phyloP scores from a whole-genome alignment of 768 basidiomycete genomes.

The Tylopilus intermedius region DNA sequence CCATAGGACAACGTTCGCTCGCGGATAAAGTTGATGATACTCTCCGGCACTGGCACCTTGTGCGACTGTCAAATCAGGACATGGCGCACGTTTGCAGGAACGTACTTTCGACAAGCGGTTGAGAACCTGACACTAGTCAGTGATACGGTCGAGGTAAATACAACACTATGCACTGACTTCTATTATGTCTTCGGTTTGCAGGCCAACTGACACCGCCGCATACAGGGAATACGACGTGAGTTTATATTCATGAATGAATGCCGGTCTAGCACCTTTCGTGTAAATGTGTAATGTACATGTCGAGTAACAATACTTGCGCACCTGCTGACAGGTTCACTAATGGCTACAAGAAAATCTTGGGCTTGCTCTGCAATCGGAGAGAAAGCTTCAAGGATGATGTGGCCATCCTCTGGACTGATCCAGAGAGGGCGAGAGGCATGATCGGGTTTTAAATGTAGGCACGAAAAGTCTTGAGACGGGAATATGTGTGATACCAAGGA shows the following conservation, averaged over 20 bases:
- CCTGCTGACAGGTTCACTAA: conserved; percentile 98
- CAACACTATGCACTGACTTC: conserved; percentile 56
- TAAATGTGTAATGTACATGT: conserved; percentile 28
- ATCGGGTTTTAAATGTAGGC: conserved; percentile 83
- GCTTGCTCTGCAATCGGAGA: conserved; percentile 97
- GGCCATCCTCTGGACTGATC: conserved; percentile 89
- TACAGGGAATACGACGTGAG: conserved; percentile 97
- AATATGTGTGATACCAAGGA: conserved; percentile 77
- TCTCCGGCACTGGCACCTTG: conserved; percentile 88
- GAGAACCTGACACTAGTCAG: conserved; percentile 52
- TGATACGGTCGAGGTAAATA: conserved; percentile 27
- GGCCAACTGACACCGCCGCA: conserved; percentile 95
- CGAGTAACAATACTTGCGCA: conserved; percentile 39
- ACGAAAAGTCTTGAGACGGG: conserved; percentile 80
- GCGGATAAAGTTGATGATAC: conserved; percentile 81
- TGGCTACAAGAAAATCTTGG: conserved; percentile 96
- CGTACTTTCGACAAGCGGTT: conserved; percentile 71
- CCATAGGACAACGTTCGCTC: conserved; percentile 95
- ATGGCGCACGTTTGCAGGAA: conserved; percentile 2
- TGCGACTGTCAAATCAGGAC: conserved; percentile 3
- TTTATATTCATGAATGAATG: conserved; percentile 98
- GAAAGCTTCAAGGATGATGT: conserved; percentile 96
- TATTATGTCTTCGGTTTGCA: conserved; percentile 97
- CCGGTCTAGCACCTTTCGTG: conserved; percentile 55
- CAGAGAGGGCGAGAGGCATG: conserved; percentile 90